Base-by-base conservation (phyloP, 2,329 filamentous ascomycete genomes). In the Cyanodermella asteris region DNA sequence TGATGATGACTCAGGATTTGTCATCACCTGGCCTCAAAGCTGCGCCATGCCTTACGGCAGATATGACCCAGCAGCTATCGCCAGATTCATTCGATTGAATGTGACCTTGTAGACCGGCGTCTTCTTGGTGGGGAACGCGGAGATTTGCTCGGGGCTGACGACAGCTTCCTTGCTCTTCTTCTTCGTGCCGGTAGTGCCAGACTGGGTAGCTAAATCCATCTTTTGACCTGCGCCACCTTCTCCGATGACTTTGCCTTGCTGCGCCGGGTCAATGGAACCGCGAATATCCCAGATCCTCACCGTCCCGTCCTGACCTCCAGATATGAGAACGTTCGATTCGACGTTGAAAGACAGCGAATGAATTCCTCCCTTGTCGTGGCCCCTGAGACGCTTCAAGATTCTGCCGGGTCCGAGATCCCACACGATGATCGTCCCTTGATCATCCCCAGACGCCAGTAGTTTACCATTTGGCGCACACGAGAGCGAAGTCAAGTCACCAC, bases 41-140 rank as follows among this genome's bases (percentile, higher is more conserved):
- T 17, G 12, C 22, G 7, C 12, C 20, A 21, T 13, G n/a, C 9
- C 7, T 47, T 32, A 51, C 18, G 65, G 66, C 41, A 71, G 42
- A 47, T 68, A 72, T 18, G 63, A 64, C 20, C 82, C 80, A 23
- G 76, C 80, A 13, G 81, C 81, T 32, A 94, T 59, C 8, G 93
- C 73, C 35, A 94, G 50, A 45, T 97, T 97, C 78, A 91, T 93
- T 31, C 80, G 61, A 4, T 87, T 94, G 40, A 93, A 93, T 41
- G 74, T 68, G 27, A 91, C 82, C 50, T 84, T 87, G 49, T 90
- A 77, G 7, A 94, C 77, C 0, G 84, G 82, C 10, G 75, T 84
- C 53, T 91, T 91, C 63, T 97, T 97, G 4, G 87, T 94, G 1
- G 80, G 72, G 44, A 93, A 94, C 1, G 78, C 82, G 34, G 70